These are phyloP conservation scores for Mallotus japonicus DNA, from an alignment of 441 rosid species.

Conservation along the genomic window DNA sequence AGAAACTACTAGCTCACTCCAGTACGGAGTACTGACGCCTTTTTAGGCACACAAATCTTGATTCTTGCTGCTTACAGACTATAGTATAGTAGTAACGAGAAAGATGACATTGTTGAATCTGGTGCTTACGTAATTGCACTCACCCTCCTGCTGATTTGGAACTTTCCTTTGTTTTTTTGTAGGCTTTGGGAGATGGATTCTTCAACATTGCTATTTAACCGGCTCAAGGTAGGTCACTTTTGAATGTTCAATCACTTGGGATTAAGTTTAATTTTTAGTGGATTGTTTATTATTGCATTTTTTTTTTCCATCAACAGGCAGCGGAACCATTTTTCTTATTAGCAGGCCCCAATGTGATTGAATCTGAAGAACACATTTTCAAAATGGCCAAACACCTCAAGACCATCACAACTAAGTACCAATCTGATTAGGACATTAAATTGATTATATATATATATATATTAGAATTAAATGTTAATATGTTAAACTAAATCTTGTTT, in stretches of 20 bases:
- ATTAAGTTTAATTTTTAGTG: neutral
- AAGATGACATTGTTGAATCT: too few relatives aligned
- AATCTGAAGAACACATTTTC: slow-evolving; percentile 80
- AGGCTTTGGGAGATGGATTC: slow-evolving; percentile 40
- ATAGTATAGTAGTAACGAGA: too few relatives aligned
- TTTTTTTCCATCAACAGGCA: slow-evolving; percentile 37
- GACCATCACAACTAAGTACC: slow-evolving; percentile 30
- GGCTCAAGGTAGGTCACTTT: slow-evolving; percentile 48
- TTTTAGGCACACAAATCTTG: too few relatives aligned
- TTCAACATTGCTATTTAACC: slow-evolving; percentile 45
- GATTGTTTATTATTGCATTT: neutral
- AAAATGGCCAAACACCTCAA: slow-evolving; percentile 72
- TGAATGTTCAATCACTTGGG: neutral
- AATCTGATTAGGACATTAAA: too few relatives aligned
- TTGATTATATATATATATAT: too few relatives aligned
- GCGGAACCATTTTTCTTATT: slow-evolving; percentile 80
- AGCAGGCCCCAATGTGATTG: slow-evolving; percentile 94
- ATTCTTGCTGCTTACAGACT: too few relatives aligned
- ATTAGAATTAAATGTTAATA: too few relatives aligned
- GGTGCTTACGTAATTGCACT: too few relatives aligned
- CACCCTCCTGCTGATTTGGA: too few relatives aligned
- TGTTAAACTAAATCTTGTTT: neutral
- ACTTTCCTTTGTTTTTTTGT: neutral
- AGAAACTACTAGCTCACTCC: too few relatives aligned
- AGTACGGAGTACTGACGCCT: too few relatives aligned